Evolutionary conservation across 148 eudicot genomes (phyloP).

Genomic region (Rhododendron mucronatum): DNA sequence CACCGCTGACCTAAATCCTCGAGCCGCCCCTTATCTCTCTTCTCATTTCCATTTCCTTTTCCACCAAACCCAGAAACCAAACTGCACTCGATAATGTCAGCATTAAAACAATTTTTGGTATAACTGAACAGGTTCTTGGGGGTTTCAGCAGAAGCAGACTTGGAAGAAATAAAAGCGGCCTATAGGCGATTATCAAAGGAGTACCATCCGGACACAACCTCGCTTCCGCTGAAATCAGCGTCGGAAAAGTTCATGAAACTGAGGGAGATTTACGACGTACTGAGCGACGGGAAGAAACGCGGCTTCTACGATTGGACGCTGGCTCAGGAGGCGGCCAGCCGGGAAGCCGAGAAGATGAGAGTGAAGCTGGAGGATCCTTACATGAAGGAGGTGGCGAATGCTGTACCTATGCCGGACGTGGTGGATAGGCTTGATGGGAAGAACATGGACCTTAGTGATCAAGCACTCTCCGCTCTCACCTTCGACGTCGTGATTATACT

Average conservation of each 20-base stretch:
- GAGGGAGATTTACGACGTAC: slow-evolving; percentile 54
- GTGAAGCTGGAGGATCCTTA: slow-evolving; percentile 70
- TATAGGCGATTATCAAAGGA: slow-evolving; percentile 73
- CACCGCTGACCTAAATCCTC: too few species aligned
- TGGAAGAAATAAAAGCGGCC: slow-evolving; percentile 79
- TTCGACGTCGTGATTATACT: slow-evolving; percentile 55
- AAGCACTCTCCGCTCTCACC: slow-evolving; percentile 73
- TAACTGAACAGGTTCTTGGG: slow-evolving; percentile 56
- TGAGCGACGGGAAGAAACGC: slow-evolving; percentile 59
- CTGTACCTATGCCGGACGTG: slow-evolving; percentile 56
- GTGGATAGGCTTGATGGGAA: slow-evolving; percentile 76
- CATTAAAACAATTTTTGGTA: not conserved
- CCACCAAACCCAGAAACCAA: not conserved
- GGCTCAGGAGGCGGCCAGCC: slow-evolving; percentile 77
- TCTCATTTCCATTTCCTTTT: not conserved
- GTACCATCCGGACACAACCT: slow-evolving; percentile 83
- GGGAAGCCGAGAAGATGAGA: slow-evolving; percentile 67
- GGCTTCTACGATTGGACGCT: slow-evolving; percentile 78
- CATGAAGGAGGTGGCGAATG: slow-evolving; percentile 42
- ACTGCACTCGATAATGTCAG: not conserved
- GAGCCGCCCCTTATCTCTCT: too few species aligned
- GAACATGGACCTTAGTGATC: slow-evolving; percentile 70
- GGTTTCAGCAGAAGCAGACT: slow-evolving; percentile 58
- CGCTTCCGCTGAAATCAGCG: slow-evolving; percentile 70
- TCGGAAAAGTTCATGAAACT: slow-evolving; percentile 87